Percentiles rank a stretch among this genome's conserved stretches.
These are phyloP conservation scores for Salvia splendens DNA, from an alignment of 257 asterid genomes.

Conservation along the genomic window DNA sequence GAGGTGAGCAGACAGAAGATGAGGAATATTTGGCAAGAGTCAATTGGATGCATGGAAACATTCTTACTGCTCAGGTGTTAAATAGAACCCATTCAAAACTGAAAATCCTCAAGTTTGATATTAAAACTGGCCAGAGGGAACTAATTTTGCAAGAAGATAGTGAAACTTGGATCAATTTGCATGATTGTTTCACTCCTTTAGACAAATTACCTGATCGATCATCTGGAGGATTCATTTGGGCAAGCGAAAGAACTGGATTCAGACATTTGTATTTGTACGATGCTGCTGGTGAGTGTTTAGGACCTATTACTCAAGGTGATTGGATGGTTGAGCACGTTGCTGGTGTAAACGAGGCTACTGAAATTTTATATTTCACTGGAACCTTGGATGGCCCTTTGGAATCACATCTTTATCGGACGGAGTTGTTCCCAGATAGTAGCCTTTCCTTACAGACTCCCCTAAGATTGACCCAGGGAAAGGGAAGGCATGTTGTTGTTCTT, in stretches of 20 bases:
- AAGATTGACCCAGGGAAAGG: conserved; percentile 76
- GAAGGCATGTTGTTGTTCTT: conserved; percentile 78
- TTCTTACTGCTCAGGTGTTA: conserved; percentile 84
- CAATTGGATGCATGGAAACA: conserved; percentile 84
- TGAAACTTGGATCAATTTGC: conserved; percentile 84
- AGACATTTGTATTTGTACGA: conserved; percentile 80
- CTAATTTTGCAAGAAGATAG: conserved; percentile 72
- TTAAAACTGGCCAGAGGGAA: conserved; percentile 66
- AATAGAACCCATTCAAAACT: conserved; percentile 74
- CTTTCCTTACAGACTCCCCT: conserved; percentile 45
- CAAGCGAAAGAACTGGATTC: conserved; percentile 87
- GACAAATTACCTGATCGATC: conserved; percentile 57
- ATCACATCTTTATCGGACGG: conserved; percentile 74
- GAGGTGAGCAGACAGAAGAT: conserved; percentile 43
- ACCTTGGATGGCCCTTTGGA: conserved; percentile 80
- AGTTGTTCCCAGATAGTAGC: conserved; percentile 49
- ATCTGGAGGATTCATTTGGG: conserved; percentile 84
- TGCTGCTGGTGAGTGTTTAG: conserved; percentile 64
- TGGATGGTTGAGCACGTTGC: conserved; percentile 94
- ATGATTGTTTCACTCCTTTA: conserved; percentile 84
- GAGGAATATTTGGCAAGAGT: conserved; percentile 90
- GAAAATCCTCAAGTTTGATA: conserved; percentile 72
- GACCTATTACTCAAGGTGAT: conserved; percentile 85
- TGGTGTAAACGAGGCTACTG: conserved; percentile 81
- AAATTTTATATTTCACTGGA: conserved; percentile 71